A percentile compares a stretch with the other conserved stretches of the same genome.
These are phyloP conservation scores for Potentilla sterilis DNA, from an alignment of 306 rosid genomes.

Conservation along the genomic window DNA sequence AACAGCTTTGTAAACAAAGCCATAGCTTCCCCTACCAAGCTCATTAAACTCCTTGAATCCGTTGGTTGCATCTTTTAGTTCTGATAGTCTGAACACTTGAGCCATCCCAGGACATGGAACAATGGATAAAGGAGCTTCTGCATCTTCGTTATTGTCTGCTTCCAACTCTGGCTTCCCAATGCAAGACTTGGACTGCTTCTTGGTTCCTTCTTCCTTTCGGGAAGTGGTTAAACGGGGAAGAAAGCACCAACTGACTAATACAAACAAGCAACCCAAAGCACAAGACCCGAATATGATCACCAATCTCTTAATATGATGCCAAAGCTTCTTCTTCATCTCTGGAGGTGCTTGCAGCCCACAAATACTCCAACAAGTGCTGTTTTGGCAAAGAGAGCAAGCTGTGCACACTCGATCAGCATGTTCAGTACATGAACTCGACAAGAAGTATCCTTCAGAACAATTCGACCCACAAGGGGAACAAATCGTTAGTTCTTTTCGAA, in stretches of 20 bases:
- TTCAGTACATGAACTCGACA: constrained; percentile 74
- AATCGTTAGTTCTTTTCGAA: constrained; percentile 61
- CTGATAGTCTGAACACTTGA: constrained; percentile 87
- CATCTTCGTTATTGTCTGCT: constrained; percentile 38
- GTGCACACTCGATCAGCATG: constrained; percentile 77
- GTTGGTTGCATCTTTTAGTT: constrained; percentile 88
- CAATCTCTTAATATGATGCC: constrained; percentile 50
- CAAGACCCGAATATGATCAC: constrained; percentile 55
- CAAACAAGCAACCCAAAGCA: constrained; percentile 42
- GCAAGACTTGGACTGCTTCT: constrained; percentile 59
- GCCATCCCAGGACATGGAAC: constrained; percentile 72
- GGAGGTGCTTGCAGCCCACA: constrained; percentile 54
- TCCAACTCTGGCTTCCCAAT: constrained; percentile 57
- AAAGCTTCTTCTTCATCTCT: constrained; percentile 35
- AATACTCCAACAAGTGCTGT: constrained; percentile 65
- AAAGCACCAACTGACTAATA: constrained; percentile 55
- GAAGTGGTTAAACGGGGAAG: constrained; percentile 20
- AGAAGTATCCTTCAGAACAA: constrained; percentile 78
- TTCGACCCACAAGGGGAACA: constrained; percentile 82
- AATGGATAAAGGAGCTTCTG: constrained; percentile 33
- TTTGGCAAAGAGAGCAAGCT: constrained; percentile 93
- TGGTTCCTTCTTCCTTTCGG: constrained; percentile 21
- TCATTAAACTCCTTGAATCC: constrained; percentile 96
- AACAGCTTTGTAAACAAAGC: constrained; percentile 86
- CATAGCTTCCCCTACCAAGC: constrained; percentile 91